A percentile compares a stretch with the other conserved stretches of the same genome.
Conservation (phyloP, 257 asterid genomes). For the Mitragyna speciosa region DNA sequence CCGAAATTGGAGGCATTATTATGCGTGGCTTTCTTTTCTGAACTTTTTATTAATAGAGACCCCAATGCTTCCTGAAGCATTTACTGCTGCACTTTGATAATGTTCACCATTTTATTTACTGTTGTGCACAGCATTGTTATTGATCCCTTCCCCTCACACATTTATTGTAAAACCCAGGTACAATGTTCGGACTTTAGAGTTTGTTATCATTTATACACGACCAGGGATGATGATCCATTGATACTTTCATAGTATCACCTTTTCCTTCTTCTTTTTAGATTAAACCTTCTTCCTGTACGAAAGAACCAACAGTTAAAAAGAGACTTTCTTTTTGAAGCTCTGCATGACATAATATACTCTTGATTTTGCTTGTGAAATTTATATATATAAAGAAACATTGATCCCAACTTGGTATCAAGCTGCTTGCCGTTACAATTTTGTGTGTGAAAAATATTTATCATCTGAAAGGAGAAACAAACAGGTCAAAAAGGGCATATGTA, state of each 20-base stretch:
- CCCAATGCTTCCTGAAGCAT: conserved; percentile 10
- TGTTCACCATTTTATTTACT: conserved; percentile 4
- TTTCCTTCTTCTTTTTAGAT: neutral
- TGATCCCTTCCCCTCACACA: conserved; percentile 14
- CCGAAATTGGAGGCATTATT: conserved; percentile 40
- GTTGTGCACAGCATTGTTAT: neutral
- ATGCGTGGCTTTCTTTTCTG: conserved; percentile 26
- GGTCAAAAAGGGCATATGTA: no score
- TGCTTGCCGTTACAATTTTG: no score
- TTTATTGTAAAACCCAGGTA: conserved; percentile 12
- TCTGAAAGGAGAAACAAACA: no score
- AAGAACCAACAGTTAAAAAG: neutral
- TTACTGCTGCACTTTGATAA: conserved; percentile 8
- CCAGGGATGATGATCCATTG: neutral
- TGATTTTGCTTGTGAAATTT: neutral
- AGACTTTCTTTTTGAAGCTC: neutral
- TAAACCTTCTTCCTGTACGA: conserved; percentile 10
- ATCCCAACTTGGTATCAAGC: neutral
- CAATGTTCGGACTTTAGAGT: neutral
- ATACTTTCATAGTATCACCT: conserved; percentile 10
- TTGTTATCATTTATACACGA: neutral
- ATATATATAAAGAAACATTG: neutral
- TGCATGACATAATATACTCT: neutral
- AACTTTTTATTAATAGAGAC: neutral
- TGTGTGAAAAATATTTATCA: no score